Evolutionary conservation across 805 yeast genomes (phyloP).

Genomic region (Ogataea trehalophila): DNA sequence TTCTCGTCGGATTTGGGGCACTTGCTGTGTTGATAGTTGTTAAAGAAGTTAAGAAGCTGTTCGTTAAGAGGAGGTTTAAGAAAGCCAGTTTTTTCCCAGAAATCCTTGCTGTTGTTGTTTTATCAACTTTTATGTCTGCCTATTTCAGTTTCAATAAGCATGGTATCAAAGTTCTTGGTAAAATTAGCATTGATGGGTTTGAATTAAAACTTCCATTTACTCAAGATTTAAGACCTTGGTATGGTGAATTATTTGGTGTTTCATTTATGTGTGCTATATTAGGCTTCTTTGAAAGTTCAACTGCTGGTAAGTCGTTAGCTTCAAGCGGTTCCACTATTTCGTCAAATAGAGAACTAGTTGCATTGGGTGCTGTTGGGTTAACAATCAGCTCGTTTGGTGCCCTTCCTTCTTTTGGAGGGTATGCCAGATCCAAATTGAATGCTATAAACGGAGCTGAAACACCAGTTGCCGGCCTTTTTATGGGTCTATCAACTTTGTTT

Average conservation of each 20-base stretch:
- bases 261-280: slow-evolving; percentile 75
- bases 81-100: slow-evolving; percentile 74
- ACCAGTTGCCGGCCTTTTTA: slow-evolving; percentile 74
- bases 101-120: slow-evolving; percentile 67
- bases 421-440: slow-evolving; percentile 88
- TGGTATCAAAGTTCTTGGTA: slow-evolving; percentile 70
- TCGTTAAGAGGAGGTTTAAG: slow-evolving; percentile 30
- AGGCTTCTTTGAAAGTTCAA: slow-evolving; percentile 90
- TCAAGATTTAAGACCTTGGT: slow-evolving; percentile 37
- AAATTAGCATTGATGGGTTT: slow-evolving; percentile 47
- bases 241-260: slow-evolving; percentile 56
- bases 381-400: slow-evolving; percentile 58
- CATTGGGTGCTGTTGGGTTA: slow-evolving; percentile 74
- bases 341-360: slow-evolving; percentile 86
- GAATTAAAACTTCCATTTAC: slow-evolving; percentile 58
- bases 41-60: slow-evolving; percentile 36
- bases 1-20: slow-evolving; percentile 51
- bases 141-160: slow-evolving; percentile 40
- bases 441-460: slow-evolving; percentile 84
- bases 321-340: slow-evolving; percentile 70
- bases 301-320: slow-evolving; percentile 85
- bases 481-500: slow-evolving; percentile 71
- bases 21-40: slow-evolving; percentile 41
- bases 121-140: slow-evolving; percentile 50
- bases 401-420: slow-evolving; percentile 92